A percentile compares a stretch with the other conserved stretches of the same genome.
Evolutionary conservation across 2,329 filamentous ascomycete species (phyloP).

Genomic region (Fusarium piperis): DNA sequence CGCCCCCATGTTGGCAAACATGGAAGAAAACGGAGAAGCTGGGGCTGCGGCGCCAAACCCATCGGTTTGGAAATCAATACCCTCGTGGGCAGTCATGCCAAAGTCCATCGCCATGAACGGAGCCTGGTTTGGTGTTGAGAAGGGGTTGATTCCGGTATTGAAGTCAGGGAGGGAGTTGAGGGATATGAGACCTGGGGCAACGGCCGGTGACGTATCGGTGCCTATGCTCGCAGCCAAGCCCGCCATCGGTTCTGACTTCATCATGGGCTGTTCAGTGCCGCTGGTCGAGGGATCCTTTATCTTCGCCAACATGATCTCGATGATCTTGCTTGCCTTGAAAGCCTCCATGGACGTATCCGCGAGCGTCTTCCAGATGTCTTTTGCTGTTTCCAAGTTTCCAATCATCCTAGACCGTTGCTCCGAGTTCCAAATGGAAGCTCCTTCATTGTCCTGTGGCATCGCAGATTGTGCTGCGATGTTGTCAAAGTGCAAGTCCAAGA

Average conservation of each 20-base stretch:
- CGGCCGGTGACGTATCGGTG: conserved; percentile 47
- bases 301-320: conserved; percentile 88
- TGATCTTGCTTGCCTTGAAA: conserved; percentile 82
- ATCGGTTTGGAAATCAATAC: conserved; percentile 46
- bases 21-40: conserved; percentile 61
- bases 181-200: conserved; percentile 37
- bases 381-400: conserved; percentile 74
- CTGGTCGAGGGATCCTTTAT: conserved; percentile 56
- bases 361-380: conserved; percentile 82
- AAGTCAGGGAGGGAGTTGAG: conserved; percentile 42
- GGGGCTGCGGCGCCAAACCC: conserved; percentile 41
- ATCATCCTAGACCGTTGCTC: conserved; percentile 80
- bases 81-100: conserved; percentile 45
- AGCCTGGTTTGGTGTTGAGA: conserved; percentile 50
- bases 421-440: conserved; percentile 64
- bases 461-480: conserved; percentile 58
- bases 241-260: conserved; percentile 37
- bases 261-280: conserved; percentile 13
- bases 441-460: conserved; percentile 52
- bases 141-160: conserved; percentile 41
- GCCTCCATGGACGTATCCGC: conserved; percentile 86
- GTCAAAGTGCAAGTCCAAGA: conserved; percentile 82
- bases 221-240: conserved; percentile 51
- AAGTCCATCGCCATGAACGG: conserved; percentile 59
- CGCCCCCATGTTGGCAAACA: conserved; percentile 59